These are phyloP conservation scores for Polygonum maritimum DNA, from an alignment of 148 eudicot species.

Conservation along the genomic window DNA sequence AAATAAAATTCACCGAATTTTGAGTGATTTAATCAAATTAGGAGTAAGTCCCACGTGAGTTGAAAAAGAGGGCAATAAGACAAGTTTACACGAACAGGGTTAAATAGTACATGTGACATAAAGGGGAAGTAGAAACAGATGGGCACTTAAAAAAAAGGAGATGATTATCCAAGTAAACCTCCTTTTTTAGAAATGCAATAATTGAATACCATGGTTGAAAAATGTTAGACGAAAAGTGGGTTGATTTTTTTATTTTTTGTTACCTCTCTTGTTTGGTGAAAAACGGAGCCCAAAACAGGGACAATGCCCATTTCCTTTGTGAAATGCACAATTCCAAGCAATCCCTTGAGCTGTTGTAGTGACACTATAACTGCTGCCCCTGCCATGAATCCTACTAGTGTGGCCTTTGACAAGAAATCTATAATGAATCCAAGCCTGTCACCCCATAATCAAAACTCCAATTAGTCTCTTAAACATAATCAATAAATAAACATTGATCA, in stretches of 20 bases:
- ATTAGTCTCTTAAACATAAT: background rate
- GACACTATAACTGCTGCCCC: conserved; percentile 93
- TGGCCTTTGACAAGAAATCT: conserved; percentile 92
- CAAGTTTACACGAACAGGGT: background rate
- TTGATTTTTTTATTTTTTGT: background rate
- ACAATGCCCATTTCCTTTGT: conserved; percentile 71
- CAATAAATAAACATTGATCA: background rate
- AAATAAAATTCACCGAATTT: no score
- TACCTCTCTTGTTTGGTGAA: conserved; percentile 21
- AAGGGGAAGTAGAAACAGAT: background rate
- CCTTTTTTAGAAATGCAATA: background rate
- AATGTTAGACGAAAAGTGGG: background rate
- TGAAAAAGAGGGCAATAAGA: background rate
- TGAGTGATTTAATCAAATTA: no score
- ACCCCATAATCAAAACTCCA: background rate
- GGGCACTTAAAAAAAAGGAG: background rate
- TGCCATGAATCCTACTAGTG: conserved; percentile 90
- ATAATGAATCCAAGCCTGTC: conserved; percentile 86
- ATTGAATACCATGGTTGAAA: background rate
- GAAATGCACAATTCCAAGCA: conserved; percentile 82
- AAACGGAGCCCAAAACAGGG: conserved; percentile 72
- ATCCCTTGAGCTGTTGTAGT: conserved; percentile 85
- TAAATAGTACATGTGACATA: background rate
- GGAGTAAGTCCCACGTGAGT: background rate
- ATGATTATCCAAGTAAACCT: background rate